Base-by-base conservation (phyloP, 2,329 filamentous ascomycete genomes). In the Pleoardoris graminearum region DNA sequence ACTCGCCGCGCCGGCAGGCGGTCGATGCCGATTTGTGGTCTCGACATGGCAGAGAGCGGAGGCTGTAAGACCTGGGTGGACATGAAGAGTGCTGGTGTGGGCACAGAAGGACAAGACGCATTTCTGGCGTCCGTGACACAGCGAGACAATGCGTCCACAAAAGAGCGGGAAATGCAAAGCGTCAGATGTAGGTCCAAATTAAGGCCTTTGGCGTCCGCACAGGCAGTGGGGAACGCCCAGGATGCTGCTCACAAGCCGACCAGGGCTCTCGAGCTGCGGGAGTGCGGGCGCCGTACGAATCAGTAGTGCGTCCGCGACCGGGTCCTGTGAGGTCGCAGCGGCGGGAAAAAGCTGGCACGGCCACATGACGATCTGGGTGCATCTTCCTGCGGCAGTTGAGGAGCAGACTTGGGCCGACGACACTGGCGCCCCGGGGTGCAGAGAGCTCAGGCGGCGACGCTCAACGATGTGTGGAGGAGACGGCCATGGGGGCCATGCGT, bases 1-100 rank as follows among this genome's bases (percentile, higher is more conserved):
- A 85, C 79, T 36, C 88, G 85, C 58, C 87, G 85, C 49, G 86
- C 81, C 22, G 88, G 87, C 60, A 93, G 78, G 56, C 89, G 85
- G 75, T 92, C 88, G 72, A 93, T 93, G 70, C 88, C 87, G 66
- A 92, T 86, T 77, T 90, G 87, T 23, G 88, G 87, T 66, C 89
- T 83, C 59, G 88, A 84, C 81, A 90, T 87, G 69, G 77, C 71
- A 54, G 61, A 57, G 50, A 61, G 63, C 60, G 65, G 49, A 47
- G 64, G 61, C 52, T 62, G 61, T 52, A 61, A 64, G 58, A 69
- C 60, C 50, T 70, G 60, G 64, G 63, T 62, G 54, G 67, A 67
- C 63, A 69, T 68, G 53, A 56, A 58, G 61, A 59, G 48, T 60
- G 50, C 57, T 55, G 41, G 37, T 23, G 30, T 21, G 55, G 48